Evolutionary conservation across 2,329 filamentous ascomycete genomes (phyloP), one percentile per base, ranked within the genome.

Genomic region (Myriosclerotinia duriaeana): DNA sequence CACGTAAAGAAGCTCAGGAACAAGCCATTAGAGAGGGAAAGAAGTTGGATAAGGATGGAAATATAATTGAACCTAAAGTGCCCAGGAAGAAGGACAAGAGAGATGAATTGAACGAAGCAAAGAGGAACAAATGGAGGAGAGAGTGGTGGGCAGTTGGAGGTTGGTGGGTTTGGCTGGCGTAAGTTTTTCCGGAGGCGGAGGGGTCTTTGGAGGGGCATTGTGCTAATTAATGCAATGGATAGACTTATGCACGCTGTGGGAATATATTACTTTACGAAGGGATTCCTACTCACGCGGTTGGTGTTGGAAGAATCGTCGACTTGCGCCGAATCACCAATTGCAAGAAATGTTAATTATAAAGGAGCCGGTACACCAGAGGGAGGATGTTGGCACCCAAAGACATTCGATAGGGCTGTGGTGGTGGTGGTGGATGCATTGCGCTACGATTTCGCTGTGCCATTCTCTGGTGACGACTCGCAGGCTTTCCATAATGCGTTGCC

Each of bases 351-450:
- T 3, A 8, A 46, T 70, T 78, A 72, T 34, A 69, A 68, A 69
- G 67, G 69, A 62, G 36, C 71, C 42, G 74, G 74, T 3, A 74
- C 79, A 76, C 65, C 73, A 42, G 64, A 74, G 71, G 93, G 92
- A 70, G 95, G 95, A 71, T 99, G 95, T 83, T 99, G 95, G 95
- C 93, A 98, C 77, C 92, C 93, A 44, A 96, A 92, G 80, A 91
- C 88, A 2, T 99, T 98, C 76, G 87, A 96, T 69, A 95, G 93
- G 76, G 93, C 94, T 14, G 88, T 99, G 56, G 85, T 99, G 34
- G 85, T 99, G 66, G 81, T 99, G 61, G 90, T 99, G 67, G 95
- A 99, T 78, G 95, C 95, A 64, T 83, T 99, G 67, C 89, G 95
- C 68, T 99, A 99, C 79, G 95, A 99, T 78, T 99, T 99, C 74